These are phyloP conservation scores for Bipolaris victoriae DNA, from an alignment of 2,329 filamentous ascomycete species.

Conservation along the genomic window DNA sequence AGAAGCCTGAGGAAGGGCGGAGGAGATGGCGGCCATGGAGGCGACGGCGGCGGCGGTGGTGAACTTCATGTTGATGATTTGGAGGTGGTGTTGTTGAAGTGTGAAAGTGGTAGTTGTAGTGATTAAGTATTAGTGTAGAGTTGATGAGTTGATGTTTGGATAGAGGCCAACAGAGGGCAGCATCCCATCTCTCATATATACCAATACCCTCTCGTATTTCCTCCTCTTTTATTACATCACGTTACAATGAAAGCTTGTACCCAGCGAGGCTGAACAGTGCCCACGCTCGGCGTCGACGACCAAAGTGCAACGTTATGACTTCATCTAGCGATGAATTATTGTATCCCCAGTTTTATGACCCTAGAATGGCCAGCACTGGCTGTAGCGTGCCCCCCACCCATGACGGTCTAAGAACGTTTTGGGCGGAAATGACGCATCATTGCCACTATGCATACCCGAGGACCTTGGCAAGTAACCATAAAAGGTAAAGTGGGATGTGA, in stretches of 20 bases:
- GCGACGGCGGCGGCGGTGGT: conserved; percentile 31
- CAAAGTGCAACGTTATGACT: conserved; percentile 15
- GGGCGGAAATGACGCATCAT: conserved; percentile 10
- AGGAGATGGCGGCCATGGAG: conserved; percentile 30
- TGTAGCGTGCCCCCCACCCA: conserved; percentile 9
- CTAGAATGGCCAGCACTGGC: conserved; percentile 10
- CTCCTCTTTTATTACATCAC: conserved; percentile 10
- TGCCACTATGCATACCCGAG: conserved; percentile 6
- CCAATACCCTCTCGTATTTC: conserved; percentile 7
- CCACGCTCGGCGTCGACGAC: conserved; percentile 8
- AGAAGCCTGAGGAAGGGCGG: conserved; percentile 35
- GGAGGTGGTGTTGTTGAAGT: conserved; percentile 10
- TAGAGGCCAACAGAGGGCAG: conserved; percentile 2
- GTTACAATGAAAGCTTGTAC: conserved; percentile 1
- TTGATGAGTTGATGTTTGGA: conserved; percentile 13
- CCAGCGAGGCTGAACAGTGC: conserved; percentile 6
- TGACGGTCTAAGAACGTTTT: not conserved
- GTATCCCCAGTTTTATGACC: conserved; percentile 16
- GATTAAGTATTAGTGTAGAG: conserved; percentile 11
- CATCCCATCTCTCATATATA: conserved; percentile 10
- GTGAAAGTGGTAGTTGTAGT: conserved; percentile 11
- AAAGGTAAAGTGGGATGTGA: not conserved
- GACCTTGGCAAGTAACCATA: not conserved
- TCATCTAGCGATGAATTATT: conserved; percentile 11
- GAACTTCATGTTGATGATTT: conserved; percentile 41